phyloP scores from a whole-genome alignment of 352 stramenopile genomes.

The Globisporangium canariense region DNA sequence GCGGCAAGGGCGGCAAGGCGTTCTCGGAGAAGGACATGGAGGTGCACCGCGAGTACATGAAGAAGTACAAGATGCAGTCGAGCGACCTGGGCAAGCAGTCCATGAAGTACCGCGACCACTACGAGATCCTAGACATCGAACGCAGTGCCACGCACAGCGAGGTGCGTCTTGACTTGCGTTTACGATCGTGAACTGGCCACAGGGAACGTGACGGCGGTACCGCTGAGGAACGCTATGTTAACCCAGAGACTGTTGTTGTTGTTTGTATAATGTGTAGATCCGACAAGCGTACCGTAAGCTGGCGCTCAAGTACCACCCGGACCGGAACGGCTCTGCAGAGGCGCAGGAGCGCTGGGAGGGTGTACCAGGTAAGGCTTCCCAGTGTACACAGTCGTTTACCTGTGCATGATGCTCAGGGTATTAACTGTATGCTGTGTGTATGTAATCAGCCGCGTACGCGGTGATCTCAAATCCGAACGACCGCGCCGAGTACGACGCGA shows the following conservation, averaged over 20 bases:
- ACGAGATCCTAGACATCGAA: constrained; percentile 59
- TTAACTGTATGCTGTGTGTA: neutral
- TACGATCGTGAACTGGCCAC: constrained; percentile 1
- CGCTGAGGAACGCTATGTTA: constrained; percentile 1
- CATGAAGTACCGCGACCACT: constrained; percentile 79
- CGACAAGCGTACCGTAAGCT: constrained; percentile 89
- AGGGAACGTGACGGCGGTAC: neutral
- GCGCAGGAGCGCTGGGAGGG: constrained; percentile 73
- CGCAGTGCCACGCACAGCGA: constrained; percentile 66
- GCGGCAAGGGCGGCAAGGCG: constrained; percentile 18
- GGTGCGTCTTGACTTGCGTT: constrained; percentile 21
- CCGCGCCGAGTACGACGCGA: constrained; percentile 73
- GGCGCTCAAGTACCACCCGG: constrained; percentile 84
- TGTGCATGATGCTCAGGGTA: neutral
- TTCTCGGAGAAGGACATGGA: constrained; percentile 76
- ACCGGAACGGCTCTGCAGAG: constrained; percentile 87
- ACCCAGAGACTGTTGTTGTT: constrained; percentile 1
- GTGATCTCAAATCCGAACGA: constrained; percentile 80
- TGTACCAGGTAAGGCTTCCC: constrained; percentile 33
- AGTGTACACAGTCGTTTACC: neutral
- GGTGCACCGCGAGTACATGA: constrained; percentile 86
- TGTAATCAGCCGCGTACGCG: constrained; percentile 39
- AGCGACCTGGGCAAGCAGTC: constrained; percentile 50
- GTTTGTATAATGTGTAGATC: constrained; percentile 56
- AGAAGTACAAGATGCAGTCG: constrained; percentile 84